These are phyloP conservation scores for Pichia cactophila DNA, from an alignment of 1,139 yeast species.

Conservation along the genomic window DNA sequence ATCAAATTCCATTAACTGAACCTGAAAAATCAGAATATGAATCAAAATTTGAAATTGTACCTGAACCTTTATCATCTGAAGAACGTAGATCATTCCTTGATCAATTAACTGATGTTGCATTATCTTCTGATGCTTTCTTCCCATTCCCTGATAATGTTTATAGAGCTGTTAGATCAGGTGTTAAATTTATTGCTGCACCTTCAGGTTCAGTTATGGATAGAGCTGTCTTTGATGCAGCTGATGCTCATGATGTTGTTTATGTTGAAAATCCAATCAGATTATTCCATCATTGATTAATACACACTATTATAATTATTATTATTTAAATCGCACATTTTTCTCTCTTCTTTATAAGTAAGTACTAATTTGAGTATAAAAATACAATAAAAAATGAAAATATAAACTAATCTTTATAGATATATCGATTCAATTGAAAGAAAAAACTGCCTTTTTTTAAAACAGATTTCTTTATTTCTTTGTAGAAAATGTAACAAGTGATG, in stretches of 20 bases:
- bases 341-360: not conserved
- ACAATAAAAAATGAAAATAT: not conserved
- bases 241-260: conserved; percentile 76
- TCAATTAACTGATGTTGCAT: conserved; percentile 76
- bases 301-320: not conserved
- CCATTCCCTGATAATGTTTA: conserved; percentile 99
- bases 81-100: conserved; percentile 86
- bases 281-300: conserved; percentile 71
- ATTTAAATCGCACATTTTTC: not conserved
- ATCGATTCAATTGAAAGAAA: no score
- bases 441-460: no score
- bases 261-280: conserved; percentile 94
- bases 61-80: conserved; percentile 70
- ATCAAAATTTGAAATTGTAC: conserved; percentile 75
- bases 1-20: conserved; percentile 83
- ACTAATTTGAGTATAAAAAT: not conserved
- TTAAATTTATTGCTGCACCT: conserved; percentile 91
- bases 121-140: conserved; percentile 97
- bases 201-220: conserved; percentile 97
- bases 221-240: conserved; percentile 94
- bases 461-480: conserved; percentile 44
- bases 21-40: conserved; percentile 93
- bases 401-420: not conserved
- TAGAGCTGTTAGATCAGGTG: conserved; percentile 96
- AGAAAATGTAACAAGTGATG: conserved; percentile 51